Evolutionary conservation across 768 basidiomycete species (phyloP).

Genomic region (Pholiota molesta): DNA sequence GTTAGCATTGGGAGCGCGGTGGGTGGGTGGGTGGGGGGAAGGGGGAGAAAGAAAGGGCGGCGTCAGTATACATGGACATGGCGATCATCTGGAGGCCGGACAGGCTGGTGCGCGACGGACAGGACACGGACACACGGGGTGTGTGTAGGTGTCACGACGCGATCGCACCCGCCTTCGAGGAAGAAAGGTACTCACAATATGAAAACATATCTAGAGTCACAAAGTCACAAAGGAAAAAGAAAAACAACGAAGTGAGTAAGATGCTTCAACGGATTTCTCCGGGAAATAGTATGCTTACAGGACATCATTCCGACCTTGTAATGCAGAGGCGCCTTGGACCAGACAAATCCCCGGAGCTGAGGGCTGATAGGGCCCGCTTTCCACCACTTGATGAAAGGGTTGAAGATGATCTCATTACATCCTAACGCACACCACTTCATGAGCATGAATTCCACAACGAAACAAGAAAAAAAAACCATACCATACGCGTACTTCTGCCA

Average conservation of each 20-base stretch:
- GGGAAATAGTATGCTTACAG: constrained; percentile 40
- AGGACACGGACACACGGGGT: not conserved
- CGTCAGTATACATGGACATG: not conserved
- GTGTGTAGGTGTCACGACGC: not conserved
- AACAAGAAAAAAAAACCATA: constrained; percentile 23
- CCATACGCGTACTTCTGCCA: constrained; percentile 83
- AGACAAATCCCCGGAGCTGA: constrained; percentile 73
- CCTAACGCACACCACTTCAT: constrained; percentile 33
- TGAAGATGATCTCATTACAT: constrained; percentile 82
- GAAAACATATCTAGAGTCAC: constrained; percentile 47
- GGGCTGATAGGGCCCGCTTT: constrained; percentile 75
- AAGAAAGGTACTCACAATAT: constrained; percentile 37
- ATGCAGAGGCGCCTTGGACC: constrained; percentile 76
- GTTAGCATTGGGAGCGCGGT: too few species aligned
- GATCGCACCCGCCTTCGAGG: not conserved
- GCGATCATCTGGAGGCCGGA: not conserved
- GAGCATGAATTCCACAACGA: constrained; percentile 3
- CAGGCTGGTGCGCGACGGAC: not conserved
- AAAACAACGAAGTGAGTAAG: not conserved
- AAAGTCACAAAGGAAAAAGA: not conserved
- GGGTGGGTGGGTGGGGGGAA: constrained; percentile 3
- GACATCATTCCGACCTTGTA: constrained; percentile 85
- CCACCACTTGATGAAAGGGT: constrained; percentile 81
- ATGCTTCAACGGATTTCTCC: not conserved
- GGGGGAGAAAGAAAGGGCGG: constrained; percentile 15